Evolutionary conservation across 139 green algal species (phyloP).

Genomic region (Raphidocelis subcapitata): DNA sequence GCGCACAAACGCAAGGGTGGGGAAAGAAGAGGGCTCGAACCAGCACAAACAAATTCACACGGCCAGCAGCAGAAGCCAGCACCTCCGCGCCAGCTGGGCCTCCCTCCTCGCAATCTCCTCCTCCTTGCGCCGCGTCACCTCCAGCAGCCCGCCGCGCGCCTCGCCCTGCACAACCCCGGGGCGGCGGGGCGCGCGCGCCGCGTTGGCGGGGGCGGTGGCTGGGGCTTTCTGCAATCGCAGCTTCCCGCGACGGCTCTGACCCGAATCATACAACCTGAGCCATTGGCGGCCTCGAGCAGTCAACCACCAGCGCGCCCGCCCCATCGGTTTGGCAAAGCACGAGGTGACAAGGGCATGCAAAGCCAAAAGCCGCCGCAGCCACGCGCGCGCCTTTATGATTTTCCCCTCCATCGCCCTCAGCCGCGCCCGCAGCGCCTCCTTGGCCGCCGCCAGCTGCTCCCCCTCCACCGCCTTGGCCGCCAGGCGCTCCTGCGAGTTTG

Average conservation of each 20-base stretch:
- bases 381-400: constrained; percentile 45
- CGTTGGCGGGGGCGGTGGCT: no score
- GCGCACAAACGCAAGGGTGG: no score
- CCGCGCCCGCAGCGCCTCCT: constrained; percentile 14
- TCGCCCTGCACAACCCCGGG: constrained; percentile 58
- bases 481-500: constrained; percentile 56
- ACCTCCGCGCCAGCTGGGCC: constrained; percentile 46
- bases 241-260: not conserved
- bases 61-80: not conserved
- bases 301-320: no score
- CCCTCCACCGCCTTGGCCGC: constrained; percentile 40
- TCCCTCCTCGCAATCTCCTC: constrained; percentile 56
- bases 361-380: no score
- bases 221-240: not conserved
- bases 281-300: no score
- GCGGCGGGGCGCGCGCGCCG: no score
- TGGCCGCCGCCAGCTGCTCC: constrained; percentile 40
- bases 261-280: no score
- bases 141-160: constrained; percentile 49
- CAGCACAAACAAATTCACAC: no score
- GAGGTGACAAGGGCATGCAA: no score
- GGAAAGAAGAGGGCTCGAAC: no score
- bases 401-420: constrained; percentile 73
- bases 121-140: constrained; percentile 59
- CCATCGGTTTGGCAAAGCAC: no score